Conservation (phyloP, 2,329 filamentous ascomycete species). For the Nemania sp. region DNA sequence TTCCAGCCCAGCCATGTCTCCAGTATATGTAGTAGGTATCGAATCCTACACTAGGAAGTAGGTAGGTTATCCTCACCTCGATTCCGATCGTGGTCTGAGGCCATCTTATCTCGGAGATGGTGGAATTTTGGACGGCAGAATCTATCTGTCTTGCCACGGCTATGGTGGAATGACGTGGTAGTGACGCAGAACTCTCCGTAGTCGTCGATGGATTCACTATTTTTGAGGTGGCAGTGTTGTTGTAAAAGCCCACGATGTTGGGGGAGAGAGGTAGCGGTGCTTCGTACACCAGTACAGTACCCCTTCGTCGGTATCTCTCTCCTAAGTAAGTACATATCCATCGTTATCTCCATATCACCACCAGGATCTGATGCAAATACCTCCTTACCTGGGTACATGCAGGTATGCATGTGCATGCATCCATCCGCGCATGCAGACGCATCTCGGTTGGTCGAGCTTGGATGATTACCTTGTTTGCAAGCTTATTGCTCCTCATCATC, state of each 20-base stretch:
- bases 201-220: too few species aligned
- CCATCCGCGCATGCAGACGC: background rate
- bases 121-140: too few species aligned
- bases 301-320: background rate
- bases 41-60: constrained; percentile 15
- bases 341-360: background rate
- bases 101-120: constrained; percentile 16
- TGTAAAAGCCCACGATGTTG: too few species aligned
- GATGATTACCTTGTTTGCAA: constrained; percentile 10
- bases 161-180: too few species aligned
- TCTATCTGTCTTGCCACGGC: too few species aligned
- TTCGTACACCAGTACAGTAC: too few species aligned
- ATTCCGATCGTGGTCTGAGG: constrained; percentile 6
- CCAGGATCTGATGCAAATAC: too few species aligned
- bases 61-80: background rate
- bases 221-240: too few species aligned
- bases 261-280: too few species aligned
- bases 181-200: too few species aligned
- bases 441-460: background rate
- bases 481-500: constrained; percentile 12
- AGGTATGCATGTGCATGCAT: background rate
- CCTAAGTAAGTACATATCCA: background rate
- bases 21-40: constrained; percentile 4
- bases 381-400: background rate
- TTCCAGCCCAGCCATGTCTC: constrained; percentile 4